Conservation (phyloP, 2,329 filamentous ascomycete species). For the Drechmeria coniospora region DNA sequence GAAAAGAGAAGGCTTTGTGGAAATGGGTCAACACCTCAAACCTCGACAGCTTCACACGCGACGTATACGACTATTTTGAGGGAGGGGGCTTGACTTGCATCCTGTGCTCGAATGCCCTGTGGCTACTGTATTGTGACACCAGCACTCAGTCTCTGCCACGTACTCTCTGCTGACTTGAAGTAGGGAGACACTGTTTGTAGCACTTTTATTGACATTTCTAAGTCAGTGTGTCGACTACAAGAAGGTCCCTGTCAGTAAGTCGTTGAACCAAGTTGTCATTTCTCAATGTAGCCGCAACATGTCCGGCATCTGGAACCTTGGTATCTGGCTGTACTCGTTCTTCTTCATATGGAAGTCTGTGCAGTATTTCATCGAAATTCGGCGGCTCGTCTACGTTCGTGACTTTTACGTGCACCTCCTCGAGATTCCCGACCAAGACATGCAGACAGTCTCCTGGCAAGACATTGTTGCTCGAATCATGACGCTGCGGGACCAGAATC, state of each 20-base stretch:
- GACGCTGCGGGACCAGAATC: conserved; percentile 68
- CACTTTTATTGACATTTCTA: conserved; percentile 68
- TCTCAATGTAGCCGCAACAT: conserved; percentile 62
- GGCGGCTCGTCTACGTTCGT: conserved; percentile 59
- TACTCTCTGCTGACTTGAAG: conserved; percentile 1
- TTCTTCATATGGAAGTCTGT: conserved; percentile 74
- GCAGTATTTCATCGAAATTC: conserved; percentile 57
- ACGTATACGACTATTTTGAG: conserved; percentile 74
- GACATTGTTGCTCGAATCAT: conserved; percentile 77
- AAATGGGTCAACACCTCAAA: conserved; percentile 86
- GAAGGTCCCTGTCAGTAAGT: conserved; percentile 51
- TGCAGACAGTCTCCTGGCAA: conserved; percentile 91
- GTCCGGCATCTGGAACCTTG: conserved; percentile 60
- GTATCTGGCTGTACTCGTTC: conserved; percentile 72
- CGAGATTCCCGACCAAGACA: conserved; percentile 66
- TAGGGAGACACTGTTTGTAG: conserved; percentile 69
- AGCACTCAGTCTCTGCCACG: neutral
- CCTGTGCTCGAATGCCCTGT: conserved; percentile 52
- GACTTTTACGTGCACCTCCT: conserved; percentile 76
- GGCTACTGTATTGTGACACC: conserved; percentile 41
- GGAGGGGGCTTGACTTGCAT: conserved; percentile 80
- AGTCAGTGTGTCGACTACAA: conserved; percentile 75
- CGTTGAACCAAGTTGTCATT: conserved; percentile 39
- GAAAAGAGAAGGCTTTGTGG: conserved; percentile 68
- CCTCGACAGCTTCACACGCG: conserved; percentile 71